Evolutionary conservation across 2,329 filamentous ascomycete species (phyloP), one percentile per base, ranked within the genome.

Genomic region (Aspergillus fumigatus): DNA sequence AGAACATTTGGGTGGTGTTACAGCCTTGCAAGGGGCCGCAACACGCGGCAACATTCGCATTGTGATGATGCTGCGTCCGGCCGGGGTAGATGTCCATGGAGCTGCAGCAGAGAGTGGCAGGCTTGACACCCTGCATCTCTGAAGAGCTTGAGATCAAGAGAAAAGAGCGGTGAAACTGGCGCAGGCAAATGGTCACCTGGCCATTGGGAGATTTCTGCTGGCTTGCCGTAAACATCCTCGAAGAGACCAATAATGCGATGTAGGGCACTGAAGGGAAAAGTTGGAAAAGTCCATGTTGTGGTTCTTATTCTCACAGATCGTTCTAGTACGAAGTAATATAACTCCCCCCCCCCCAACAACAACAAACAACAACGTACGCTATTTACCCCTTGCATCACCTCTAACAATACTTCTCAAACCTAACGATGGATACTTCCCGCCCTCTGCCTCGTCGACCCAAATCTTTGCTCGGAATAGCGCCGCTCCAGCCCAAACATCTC

Each of bases 81-180:
- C 49, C 14, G 65, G 66, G 19, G 68, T 66, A 11, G 60, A 71
- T 52, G 52, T 70, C 19, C 61, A 64, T 54, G 65, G 58, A 29
- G 52, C 57, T 10, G 73, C 73, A 29, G 71, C 71, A 0, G 65
- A 65, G 51, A 29, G 67, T 56, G 71, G 70, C 6, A 65, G 67
- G 50, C 23, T 71, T 9, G 66, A 73, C 48, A 65, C 65, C 53
- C 43, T 73, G 19, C 60, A 67, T 48, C 51, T 72, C 14, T 4
- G 57, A 59, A 54, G 57, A 56, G 25, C 54, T 59, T 53, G 53
- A 56, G 45, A 51, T 56, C 35, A 59, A 21, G 25, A 50, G 29
- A 51, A 59, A 45, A 41, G 54, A 49, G 57, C 57, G 25, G 54
- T 48, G 45, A 56, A 59, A 41, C 27, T 59, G 17, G 53, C 57